Conservation (phyloP, 2,329 filamentous ascomycete genomes). For the Cytospora mali region DNA sequence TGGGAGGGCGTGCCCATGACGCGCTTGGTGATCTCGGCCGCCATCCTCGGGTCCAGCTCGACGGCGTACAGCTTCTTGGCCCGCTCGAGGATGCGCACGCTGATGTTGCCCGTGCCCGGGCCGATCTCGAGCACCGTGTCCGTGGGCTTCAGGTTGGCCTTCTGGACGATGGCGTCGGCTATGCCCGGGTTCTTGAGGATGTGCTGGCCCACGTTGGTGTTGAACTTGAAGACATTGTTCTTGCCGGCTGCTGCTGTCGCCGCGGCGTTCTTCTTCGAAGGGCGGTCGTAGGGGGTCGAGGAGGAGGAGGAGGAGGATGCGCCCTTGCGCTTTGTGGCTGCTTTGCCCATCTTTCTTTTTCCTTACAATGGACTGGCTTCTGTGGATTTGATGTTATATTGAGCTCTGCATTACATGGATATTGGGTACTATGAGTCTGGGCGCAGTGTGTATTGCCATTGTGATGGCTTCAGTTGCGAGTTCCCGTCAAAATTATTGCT, state of each 20-base stretch:
- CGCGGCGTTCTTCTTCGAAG: conserved; percentile 32
- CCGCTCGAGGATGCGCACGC: conserved; percentile 83
- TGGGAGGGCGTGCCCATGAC: conserved; percentile 87
- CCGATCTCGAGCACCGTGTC: conserved; percentile 91
- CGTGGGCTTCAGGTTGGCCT: conserved; percentile 87
- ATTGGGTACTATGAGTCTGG: not conserved
- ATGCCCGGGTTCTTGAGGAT: conserved; percentile 92
- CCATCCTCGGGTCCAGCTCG: conserved; percentile 75
- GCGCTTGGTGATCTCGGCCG: conserved; percentile 66
- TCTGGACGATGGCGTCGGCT: conserved; percentile 72
- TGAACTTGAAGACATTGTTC: conserved; percentile 97
- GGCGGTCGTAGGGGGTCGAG: conserved; percentile 41
- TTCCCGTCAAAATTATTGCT: conserved; percentile 11
- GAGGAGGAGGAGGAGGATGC: conserved; percentile 38
- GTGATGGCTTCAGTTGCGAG: not conserved
- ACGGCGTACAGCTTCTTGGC: conserved; percentile 81
- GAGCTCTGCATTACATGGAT: conserved; percentile 8
- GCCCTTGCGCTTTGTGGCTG: conserved; percentile 41
- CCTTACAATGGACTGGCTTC: no score
- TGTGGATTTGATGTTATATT: conserved; percentile 5
- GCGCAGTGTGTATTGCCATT: not conserved
- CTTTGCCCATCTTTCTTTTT: conserved; percentile 43
- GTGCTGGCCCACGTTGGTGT: conserved; percentile 83
- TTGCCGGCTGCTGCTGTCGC: conserved; percentile 39
- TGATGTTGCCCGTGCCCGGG: conserved; percentile 84